These are phyloP conservation scores for Begonia peltatifolia DNA, from an alignment of 306 rosid genomes.

Conservation along the genomic window DNA sequence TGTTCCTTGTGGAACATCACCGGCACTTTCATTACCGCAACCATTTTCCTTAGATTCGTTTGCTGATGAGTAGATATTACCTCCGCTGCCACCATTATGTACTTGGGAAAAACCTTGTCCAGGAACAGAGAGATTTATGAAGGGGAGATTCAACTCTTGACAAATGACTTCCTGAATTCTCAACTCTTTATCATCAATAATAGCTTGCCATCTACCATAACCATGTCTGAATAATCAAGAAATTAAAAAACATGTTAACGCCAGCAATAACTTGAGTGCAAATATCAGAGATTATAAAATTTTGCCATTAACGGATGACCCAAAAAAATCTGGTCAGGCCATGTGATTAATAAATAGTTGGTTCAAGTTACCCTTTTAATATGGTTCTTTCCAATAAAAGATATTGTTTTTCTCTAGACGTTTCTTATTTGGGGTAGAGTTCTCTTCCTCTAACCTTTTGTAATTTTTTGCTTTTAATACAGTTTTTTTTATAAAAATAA, in stretches of 20 bases:
- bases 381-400: too few species aligned
- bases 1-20: constrained; percentile 48
- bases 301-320: not conserved
- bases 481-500: not conserved
- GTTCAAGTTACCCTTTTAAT: too few species aligned
- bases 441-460: too few species aligned
- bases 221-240: constrained; percentile 56
- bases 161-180: constrained; percentile 82
- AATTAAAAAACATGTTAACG: constrained; percentile 1
- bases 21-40: constrained; percentile 25
- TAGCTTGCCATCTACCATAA: constrained; percentile 99
- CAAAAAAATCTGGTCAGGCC: not conserved
- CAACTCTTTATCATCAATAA: constrained; percentile 84
- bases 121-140: constrained; percentile 49
- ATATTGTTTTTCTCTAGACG: too few species aligned
- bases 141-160: constrained; percentile 87
- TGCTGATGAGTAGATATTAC: constrained; percentile 30
- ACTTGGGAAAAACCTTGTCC: constrained; percentile 51
- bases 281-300: not conserved
- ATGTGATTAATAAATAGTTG: too few species aligned
- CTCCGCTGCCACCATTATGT: constrained; percentile 44
- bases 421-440: too few species aligned
- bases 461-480: not conserved
- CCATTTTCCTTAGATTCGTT: constrained; percentile 61
- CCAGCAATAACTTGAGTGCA: too few species aligned